phyloP scores from a whole-genome alignment of 352 stramenopile genomes.

The Globisporangium viniferum region DNA sequence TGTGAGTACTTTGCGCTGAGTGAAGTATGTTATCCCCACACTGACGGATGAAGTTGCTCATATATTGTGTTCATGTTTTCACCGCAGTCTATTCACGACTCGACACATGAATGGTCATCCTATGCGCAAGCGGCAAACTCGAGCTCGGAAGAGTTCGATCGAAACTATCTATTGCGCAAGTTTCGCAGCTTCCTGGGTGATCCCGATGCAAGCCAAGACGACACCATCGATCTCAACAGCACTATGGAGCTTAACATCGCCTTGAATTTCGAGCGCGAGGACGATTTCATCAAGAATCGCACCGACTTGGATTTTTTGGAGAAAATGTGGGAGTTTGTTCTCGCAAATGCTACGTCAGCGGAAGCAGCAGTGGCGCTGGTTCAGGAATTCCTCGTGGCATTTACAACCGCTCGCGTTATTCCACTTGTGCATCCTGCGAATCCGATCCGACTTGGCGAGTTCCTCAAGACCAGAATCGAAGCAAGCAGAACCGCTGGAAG shows the following conservation, averaged over 20 bases:
- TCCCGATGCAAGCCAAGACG: not conserved
- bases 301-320: conserved; percentile 18
- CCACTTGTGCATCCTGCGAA: conserved; percentile 19
- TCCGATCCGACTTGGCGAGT: conserved; percentile 9
- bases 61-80: not conserved
- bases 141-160: not conserved
- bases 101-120: not conserved
- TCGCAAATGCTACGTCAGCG: not conserved
- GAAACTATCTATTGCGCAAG: not conserved
- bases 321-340: conserved; percentile 21
- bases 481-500: not conserved
- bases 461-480: conserved; percentile 8
- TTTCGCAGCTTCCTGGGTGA: conserved; percentile 12
- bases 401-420: conserved; percentile 3
- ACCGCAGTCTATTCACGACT: conserved; percentile 1
- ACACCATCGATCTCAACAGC: conserved; percentile 12
- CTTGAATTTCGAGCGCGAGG: conserved; percentile 9
- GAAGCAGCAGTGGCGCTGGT: conserved; percentile 9
- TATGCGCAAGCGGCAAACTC: not conserved
- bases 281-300: not conserved
- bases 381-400: conserved; percentile 11
- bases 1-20: conserved; percentile 2
- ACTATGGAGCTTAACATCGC: conserved; percentile 19
- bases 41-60: not conserved
- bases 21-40: not conserved